A percentile compares a stretch with the other conserved stretches of the same genome.
Conservation (phyloP, 768 basidiomycete genomes). For the Pleurotus eryngii region DNA sequence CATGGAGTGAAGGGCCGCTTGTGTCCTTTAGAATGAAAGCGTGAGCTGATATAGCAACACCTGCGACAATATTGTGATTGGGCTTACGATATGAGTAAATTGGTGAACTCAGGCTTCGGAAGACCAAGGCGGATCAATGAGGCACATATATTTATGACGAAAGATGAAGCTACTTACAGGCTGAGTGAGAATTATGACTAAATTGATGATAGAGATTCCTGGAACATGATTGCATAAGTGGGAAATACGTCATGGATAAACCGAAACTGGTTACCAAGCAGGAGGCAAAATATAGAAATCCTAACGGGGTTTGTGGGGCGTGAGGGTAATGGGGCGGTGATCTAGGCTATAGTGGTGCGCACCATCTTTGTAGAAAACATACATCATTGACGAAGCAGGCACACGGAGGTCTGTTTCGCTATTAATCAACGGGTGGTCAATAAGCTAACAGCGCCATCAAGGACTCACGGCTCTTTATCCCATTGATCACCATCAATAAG, state of each 20-base stretch:
- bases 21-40: neutral
- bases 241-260: too few species aligned
- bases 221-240: too few species aligned
- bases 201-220: neutral
- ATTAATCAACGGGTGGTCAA: neutral
- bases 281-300: neutral
- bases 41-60: neutral
- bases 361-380: slow-evolving; percentile 7
- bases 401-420: neutral
- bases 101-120: neutral
- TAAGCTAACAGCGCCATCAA: too few species aligned
- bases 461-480: neutral
- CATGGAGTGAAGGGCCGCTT: slow-evolving; percentile 3
- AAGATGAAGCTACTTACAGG: neutral
- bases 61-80: neutral
- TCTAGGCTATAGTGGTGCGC: neutral
- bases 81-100: slow-evolving; percentile 3
- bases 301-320: neutral
- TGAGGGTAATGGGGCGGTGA: too few species aligned
- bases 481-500: slow-evolving; percentile 1
- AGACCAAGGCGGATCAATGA: neutral
- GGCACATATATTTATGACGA: neutral
- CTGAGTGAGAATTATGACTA: slow-evolving; percentile 3
- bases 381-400: neutral
- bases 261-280: neutral